Evolutionary conservation across 106 monocot species (phyloP).

Genomic region (Cymbidium sinense): DNA sequence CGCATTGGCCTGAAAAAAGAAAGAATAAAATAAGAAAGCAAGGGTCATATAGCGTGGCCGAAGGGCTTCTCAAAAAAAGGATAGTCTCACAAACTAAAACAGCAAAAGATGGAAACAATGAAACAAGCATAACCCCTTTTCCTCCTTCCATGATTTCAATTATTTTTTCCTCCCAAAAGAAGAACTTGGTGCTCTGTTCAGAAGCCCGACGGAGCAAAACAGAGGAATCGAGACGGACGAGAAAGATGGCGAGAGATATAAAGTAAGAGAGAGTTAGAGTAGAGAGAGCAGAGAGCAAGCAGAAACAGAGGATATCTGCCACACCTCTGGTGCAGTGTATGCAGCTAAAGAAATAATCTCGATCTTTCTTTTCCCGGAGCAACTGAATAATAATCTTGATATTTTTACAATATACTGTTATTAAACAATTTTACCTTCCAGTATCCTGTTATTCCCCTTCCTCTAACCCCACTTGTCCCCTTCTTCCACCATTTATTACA

Average conservation of each 20-base stretch:
- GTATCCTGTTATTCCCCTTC: background rate
- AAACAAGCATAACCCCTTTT: background rate
- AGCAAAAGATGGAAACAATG: background rate
- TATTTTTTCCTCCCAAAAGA: background rate
- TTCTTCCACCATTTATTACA: background rate
- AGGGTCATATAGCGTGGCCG: background rate
- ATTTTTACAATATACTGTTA: background rate
- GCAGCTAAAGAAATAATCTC: background rate
- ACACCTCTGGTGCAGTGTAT: background rate
- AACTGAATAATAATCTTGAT: slow-evolving; percentile 27
- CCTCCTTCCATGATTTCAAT: background rate
- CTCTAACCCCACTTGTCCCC: background rate
- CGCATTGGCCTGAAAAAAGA: slow-evolving; percentile 5
- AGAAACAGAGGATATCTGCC: too few species aligned
- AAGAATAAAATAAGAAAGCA: background rate
- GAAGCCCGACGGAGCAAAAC: background rate
- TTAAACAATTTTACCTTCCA: background rate
- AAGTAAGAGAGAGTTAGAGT: background rate
- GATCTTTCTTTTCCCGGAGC: slow-evolving; percentile 12
- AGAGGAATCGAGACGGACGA: slow-evolving; percentile 5
- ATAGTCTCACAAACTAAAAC: slow-evolving; percentile 6
- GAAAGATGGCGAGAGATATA: background rate
- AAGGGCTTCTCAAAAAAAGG: slow-evolving; percentile 23
- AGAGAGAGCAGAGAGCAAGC: background rate
- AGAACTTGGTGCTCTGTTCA: background rate